These are phyloP conservation scores for Fusarium fujikuroi DNA, from an alignment of 2,329 filamentous ascomycete genomes.

Conservation along the genomic window DNA sequence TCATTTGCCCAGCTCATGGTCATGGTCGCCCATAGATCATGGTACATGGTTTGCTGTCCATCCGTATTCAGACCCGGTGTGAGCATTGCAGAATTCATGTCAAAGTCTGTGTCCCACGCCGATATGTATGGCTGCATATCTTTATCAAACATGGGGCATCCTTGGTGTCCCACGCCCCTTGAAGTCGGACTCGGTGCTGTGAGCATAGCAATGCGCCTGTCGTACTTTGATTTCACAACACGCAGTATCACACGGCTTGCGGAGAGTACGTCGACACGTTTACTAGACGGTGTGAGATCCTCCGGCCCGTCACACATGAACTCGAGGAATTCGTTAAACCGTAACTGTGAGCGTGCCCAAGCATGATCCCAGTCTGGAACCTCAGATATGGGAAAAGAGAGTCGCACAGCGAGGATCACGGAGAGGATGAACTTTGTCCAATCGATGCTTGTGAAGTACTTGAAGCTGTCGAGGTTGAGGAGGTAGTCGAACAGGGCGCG, in stretches of 20 bases:
- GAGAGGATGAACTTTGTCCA: constrained; percentile 55
- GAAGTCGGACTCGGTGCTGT: background rate
- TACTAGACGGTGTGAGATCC: constrained; percentile 40
- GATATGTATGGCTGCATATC: constrained; percentile 59
- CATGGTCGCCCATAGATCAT: constrained; percentile 62
- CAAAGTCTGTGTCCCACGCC: constrained; percentile 56
- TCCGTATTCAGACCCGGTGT: constrained; percentile 5
- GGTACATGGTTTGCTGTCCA: constrained; percentile 46
- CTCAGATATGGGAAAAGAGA: constrained; percentile 57
- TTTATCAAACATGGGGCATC: constrained; percentile 64
- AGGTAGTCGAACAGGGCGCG: constrained; percentile 50
- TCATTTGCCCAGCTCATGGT: constrained; percentile 56
- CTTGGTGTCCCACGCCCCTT: constrained; percentile 24
- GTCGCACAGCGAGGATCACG: constrained; percentile 57
- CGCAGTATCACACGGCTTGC: constrained; percentile 59
- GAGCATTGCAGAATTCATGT: constrained; percentile 22
- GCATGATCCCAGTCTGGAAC: constrained; percentile 52
- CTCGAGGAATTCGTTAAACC: constrained; percentile 54
- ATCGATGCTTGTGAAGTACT: constrained; percentile 56
- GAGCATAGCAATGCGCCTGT: constrained; percentile 52
- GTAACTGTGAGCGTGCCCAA: constrained; percentile 53
- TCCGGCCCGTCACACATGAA: constrained; percentile 46
- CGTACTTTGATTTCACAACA: constrained; percentile 59
- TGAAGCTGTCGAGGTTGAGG: constrained; percentile 43
- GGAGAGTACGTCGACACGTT: constrained; percentile 55